phyloP scores from a whole-genome alignment of 305 asterid species.

The Solanum hybrid region DNA sequence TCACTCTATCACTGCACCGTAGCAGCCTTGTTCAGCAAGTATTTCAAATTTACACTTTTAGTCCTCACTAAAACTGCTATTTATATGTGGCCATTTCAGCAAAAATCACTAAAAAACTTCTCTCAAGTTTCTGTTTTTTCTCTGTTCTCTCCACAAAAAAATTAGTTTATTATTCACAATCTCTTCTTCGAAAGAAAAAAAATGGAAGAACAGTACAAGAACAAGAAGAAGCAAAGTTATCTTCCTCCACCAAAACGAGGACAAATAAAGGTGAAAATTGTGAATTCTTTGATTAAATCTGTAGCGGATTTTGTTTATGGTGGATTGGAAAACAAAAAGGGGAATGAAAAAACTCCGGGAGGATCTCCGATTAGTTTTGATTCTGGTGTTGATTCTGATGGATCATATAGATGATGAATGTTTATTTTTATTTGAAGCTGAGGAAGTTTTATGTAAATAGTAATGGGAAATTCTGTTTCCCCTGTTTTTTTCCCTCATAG shows the following conservation, averaged over 20 bases:
- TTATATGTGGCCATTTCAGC: not conserved
- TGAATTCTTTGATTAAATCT: conserved; percentile 9
- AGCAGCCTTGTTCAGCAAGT: not conserved
- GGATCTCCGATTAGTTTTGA: conserved; percentile 12
- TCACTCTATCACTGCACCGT: not conserved
- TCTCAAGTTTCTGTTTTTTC: not conserved
- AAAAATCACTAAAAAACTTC: too few species aligned
- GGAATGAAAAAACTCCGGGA: not conserved
- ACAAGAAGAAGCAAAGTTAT: not conserved
- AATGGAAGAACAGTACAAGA: conserved; percentile 2
- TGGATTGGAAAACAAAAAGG: not conserved
- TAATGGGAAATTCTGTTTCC: not conserved
- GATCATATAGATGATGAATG: not conserved
- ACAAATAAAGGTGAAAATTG: conserved; percentile 1
- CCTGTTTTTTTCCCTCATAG: not conserved
- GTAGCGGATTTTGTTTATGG: not conserved
- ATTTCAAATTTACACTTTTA: not conserved
- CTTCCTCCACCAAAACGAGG: not conserved
- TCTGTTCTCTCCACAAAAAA: not conserved
- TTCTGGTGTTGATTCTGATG: not conserved
- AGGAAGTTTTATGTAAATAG: not conserved
- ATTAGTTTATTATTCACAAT: not conserved
- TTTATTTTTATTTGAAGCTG: too few species aligned
- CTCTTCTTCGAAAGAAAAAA: not conserved
- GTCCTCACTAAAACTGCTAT: not conserved